These are phyloP conservation scores for Boletus coccyginus DNA, from an alignment of 768 basidiomycete species.

Conservation along the genomic window DNA sequence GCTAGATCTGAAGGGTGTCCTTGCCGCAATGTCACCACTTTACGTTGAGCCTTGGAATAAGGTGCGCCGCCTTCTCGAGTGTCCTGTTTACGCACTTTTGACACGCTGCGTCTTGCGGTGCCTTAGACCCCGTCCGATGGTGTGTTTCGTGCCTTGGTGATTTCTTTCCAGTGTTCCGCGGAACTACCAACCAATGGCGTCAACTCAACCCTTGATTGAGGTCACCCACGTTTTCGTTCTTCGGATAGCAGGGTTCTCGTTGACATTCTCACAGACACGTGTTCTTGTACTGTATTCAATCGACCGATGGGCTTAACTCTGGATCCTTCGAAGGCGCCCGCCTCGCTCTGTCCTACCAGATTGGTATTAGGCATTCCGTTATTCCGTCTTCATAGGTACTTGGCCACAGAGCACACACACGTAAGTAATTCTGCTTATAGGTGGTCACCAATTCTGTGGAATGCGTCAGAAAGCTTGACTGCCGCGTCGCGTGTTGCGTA, in stretches of 20 bases:
- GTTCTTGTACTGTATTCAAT: conserved; percentile 4
- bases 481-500: conserved; percentile 13
- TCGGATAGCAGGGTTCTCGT: not conserved
- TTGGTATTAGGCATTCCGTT: conserved; percentile 1
- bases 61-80: conserved; percentile 5
- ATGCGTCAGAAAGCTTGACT: conserved; percentile 13
- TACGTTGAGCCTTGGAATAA: conserved; percentile 9
- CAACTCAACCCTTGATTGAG: conserved; percentile 1
- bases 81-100: conserved; percentile 12
- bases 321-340: not conserved
- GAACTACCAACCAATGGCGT: conserved; percentile 4
- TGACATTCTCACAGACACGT: conserved; percentile 5
- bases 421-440: conserved; percentile 6
- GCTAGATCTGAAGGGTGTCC: conserved; percentile 1
- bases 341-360: not conserved
- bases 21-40: conserved; percentile 10
- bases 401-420: not conserved
- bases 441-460: conserved; percentile 7
- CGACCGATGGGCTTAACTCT: not conserved
- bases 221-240: conserved; percentile 4
- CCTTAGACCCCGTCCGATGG: conserved; percentile 11
- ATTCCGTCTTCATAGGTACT: not conserved
- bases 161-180: conserved; percentile 14
- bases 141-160: not conserved
- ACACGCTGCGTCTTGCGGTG: conserved; percentile 9